Base-by-base conservation (phyloP, 306 rosid species). In the barrel medic (Medicago truncatula) region DNA sequence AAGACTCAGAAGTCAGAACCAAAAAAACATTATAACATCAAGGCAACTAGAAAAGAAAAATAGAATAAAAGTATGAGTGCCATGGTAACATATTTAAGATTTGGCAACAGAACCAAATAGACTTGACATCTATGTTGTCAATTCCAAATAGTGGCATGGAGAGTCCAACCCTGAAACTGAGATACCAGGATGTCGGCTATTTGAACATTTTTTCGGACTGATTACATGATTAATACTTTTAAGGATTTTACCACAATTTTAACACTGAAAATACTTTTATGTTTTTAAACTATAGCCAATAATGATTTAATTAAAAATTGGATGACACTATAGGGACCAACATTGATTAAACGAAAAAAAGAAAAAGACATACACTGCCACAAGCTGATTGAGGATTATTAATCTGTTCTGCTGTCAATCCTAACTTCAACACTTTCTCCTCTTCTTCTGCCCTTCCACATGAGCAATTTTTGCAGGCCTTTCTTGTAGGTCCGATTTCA, bases 361-460 rank as follows among this genome's bases (percentile, higher is more conserved):
- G 31, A 34, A 12, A n/a, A 66, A 70, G 41, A 76, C 89, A 56
- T 90, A 94, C 97, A 68, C 47, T 95, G 88, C 98, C 97, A 86
- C 98, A 95, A 17, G 96, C 89, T 2, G 97, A 95, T 75, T 90
- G 95, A 73, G 97, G 97, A 80, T 92, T 92, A 81, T 79, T 66
- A 70, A 89, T 81, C 79, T 87, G 88, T 75, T 95, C 99, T 13
- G 87, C 76, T 10, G 96, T 89, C 46, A 87, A 82, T 80, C 82
- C 91, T 64, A 95, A 60, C 84, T 95, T 93, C 83, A 91, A 77
- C 57, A 86, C 90, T 89, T 87, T 85, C 78, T 95, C 86, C 84
- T 95, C 99, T 67, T 39, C 97, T 84, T 90, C 97, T 38, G 97
- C 97, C 81, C 96, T 89, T 78, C 98, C 98, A 78, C 98, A 95